Base-by-base conservation (phyloP, 176 grass and related monocot genomes). In the barley (Hordeum vulgare) region DNA sequence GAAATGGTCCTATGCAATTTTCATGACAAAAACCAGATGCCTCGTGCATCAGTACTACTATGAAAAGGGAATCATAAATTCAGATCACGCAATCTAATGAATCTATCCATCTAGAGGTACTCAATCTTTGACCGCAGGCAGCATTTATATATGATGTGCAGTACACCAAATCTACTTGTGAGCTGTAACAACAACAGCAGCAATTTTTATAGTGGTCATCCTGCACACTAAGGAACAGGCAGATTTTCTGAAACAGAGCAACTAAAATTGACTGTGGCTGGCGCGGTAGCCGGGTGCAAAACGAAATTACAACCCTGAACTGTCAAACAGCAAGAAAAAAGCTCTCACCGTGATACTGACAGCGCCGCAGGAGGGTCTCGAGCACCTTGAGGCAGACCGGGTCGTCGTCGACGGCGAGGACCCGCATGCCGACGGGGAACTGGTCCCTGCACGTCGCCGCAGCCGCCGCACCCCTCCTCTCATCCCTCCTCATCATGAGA, bases 361-460 rank as follows among this genome's bases (percentile, higher is more conserved):
- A 99, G 60, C 91, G 89, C 42, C 70, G 81, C 44, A 99, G 89
- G 35, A 99, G 93, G 69, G 64, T 89, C 81, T 99, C 93, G 33
- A 99, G 85, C 73, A 95, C 85, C 83, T 84, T 94, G 85, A 96
- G 96, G 78, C 96, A 96, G 25, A 88, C 88, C 5, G 83, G 91
- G 65, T 99, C 91, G 45, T 96, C 96, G 64, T 99, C 96, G 3
- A 99, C 96, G 24, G 96, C 93, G 57, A 99, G 96, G 49, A 96
- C 87, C 10, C 96, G 85, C 96, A 96, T 96, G 49, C 96, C 96
- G 59, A 92, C 83, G 4, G 87, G 96, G 75, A 99, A 99, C 87
- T 92, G 91, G 64, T 92, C 91, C 85, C 34, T 81, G 53, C 63
- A 72, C 78, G 61, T 26, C 75, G 47, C 56, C 66, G 79, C 77